Conservation (phyloP, 1,284 basidiomycete species). For the Sporisorium iseilematis-ciliati region DNA sequence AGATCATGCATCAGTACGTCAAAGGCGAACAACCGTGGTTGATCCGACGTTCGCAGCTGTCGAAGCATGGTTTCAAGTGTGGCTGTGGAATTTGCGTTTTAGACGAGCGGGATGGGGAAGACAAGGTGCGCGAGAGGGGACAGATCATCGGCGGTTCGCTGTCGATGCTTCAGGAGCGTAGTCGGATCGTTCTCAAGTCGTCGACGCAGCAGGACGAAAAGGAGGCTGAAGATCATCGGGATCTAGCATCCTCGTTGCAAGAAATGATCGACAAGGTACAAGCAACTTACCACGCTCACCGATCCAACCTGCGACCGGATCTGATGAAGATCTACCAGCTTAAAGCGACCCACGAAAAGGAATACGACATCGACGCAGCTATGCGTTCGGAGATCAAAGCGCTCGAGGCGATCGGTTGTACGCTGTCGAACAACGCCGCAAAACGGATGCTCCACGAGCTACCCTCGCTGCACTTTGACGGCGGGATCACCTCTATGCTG, state of each 20-base stretch:
- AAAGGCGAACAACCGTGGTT: conserved; percentile 62
- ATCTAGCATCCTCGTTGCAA: conserved; percentile 51
- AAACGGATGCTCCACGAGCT: conserved; percentile 38
- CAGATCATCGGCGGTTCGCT: conserved; percentile 54
- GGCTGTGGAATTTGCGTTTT: conserved; percentile 59
- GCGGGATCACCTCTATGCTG: conserved; percentile 56
- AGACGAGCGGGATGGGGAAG: conserved; percentile 60
- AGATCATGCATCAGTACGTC: conserved; percentile 69
- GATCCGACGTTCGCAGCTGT: conserved; percentile 56
- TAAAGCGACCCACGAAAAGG: conserved; percentile 46
- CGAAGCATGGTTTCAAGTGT: conserved; percentile 67
- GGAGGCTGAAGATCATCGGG: conserved; percentile 52
- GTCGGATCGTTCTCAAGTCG: conserved; percentile 58
- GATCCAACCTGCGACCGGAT: conserved; percentile 56
- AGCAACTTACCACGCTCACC: conserved; percentile 48
- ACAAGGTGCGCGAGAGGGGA: conserved; percentile 38
- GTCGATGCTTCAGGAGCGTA: conserved; percentile 60
- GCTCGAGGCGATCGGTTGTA: conserved; percentile 45
- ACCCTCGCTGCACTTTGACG: conserved; percentile 62
- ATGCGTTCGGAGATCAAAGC: conserved; percentile 33
- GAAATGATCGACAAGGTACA: conserved; percentile 52
- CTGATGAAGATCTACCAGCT: conserved; percentile 56
- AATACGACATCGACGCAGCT: conserved; percentile 41
- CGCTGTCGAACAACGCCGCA: neutral
- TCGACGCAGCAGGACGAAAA: conserved; percentile 12